phyloP scores from a whole-genome alignment of 140 eudicot genomes.

The Anethum foeniculum region DNA sequence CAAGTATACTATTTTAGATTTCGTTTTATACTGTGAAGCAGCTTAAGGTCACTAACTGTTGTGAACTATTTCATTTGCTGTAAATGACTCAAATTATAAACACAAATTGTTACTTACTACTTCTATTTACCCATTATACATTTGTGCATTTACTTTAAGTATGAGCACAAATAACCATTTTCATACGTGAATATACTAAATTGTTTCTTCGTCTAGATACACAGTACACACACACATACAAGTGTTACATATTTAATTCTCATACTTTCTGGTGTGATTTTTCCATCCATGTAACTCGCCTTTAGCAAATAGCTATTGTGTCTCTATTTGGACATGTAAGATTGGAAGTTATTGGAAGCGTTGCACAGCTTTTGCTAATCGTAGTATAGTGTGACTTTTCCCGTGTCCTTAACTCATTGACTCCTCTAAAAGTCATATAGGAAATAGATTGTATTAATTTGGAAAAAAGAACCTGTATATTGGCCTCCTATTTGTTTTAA shows the following conservation, averaged over 20 bases:
- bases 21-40: too few relatives aligned
- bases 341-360: not conserved
- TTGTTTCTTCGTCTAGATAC: not conserved
- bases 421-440: not conserved
- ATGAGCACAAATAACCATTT: not conserved
- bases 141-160: not conserved
- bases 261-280: not conserved
- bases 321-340: not conserved
- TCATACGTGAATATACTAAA: not conserved
- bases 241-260: not conserved
- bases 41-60: too few relatives aligned
- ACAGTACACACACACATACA: not conserved
- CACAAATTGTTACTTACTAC: too few relatives aligned
- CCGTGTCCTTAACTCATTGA: conserved; percentile 2
- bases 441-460: not conserved
- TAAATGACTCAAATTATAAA: too few relatives aligned
- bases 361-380: not conserved
- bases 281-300: not conserved
- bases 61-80: too few relatives aligned
- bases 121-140: too few relatives aligned
- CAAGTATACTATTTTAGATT: too few relatives aligned
- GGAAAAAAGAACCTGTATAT: not conserved
- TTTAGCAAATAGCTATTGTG: not conserved
- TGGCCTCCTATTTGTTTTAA: not conserved
- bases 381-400: not conserved